These are phyloP conservation scores for Pseudogymnoascus sp. DNA, from an alignment of 2,329 filamentous ascomycete species.

Conservation along the genomic window DNA sequence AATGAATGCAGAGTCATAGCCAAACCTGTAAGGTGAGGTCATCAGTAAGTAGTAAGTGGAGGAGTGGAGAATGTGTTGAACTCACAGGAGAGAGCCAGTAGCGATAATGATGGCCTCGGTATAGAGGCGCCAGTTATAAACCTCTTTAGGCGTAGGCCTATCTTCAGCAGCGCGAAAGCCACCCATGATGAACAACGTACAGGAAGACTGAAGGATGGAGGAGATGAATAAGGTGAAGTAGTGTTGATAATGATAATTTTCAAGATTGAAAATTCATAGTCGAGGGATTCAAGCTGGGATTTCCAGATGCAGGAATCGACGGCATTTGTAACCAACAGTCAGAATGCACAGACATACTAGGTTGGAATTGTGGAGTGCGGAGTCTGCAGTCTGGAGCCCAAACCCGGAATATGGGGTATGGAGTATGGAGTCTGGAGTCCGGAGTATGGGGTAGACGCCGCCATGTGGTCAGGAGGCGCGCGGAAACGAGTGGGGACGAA, in stretches of 20 bases:
- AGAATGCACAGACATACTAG: not conserved
- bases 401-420: not conserved
- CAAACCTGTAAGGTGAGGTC: slow-evolving; percentile 8
- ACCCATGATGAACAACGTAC: not conserved
- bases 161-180: slow-evolving; percentile 18
- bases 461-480: not conserved
- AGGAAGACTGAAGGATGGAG: not conserved
- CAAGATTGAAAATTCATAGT: not conserved
- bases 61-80: not conserved
- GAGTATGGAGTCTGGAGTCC: no score
- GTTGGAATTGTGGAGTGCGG: not conserved
- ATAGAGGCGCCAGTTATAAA: slow-evolving; percentile 23
- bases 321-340: not conserved
- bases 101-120: slow-evolving; percentile 14
- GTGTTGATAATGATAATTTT: not conserved
- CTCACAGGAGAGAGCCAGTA: not conserved
- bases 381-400: not conserved
- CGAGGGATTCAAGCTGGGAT: not conserved
- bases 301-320: not conserved
- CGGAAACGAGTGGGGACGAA: not conserved
- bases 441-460: not conserved
- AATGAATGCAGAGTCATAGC: slow-evolving; percentile 48
- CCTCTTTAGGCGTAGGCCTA: slow-evolving; percentile 20
- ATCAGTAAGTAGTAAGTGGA: not conserved
- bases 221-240: not conserved